Base-by-base conservation (phyloP, 805 yeast genomes). In the Danielozyma ontarioensis region DNA sequence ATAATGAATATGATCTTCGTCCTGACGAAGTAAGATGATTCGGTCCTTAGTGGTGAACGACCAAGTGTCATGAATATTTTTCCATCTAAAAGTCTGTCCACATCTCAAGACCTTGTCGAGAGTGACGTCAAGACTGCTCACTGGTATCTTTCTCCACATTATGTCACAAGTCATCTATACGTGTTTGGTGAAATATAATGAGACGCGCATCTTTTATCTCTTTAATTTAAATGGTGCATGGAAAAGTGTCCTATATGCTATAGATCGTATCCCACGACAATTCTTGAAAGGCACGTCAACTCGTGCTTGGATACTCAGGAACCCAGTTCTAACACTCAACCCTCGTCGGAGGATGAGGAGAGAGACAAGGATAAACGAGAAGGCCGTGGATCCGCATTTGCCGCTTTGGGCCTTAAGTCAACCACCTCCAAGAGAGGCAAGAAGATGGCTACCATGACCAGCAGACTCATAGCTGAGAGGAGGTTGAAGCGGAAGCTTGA, bases 81-180 rank as follows among this genome's bases (percentile, higher is more conserved):
- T 78, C 95, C 95, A 85, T 33, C 84, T 57, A 48, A 86, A 86
- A 0, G 94, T 79, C 59, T 86, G 96, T 1, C 96, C 96, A 50
- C 95, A 83, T 27, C 93, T 62, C 18, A 86, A 63, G 0, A 86
- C 89, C 25, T 76, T 74, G 3, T 77, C 56, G 3, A 86, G 56
- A n/a, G 70, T 57, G 1, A 84, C 61, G 43, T 85, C 93, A 13
- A 26, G 28, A 3, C 39, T 27, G n/a, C 42, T 17, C 17, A 45
- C 34, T 5, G 52, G 45, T 17, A 41, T 10, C 11, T 34, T 28
- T 18, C 34, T 31, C 50, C 49, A 46, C 2, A 31, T 25, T 11
- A 36, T 11, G 5, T 44, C 48, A n/a, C 34, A 38, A 4, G 48
- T 39, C 50, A 45, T 45, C 31, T 8, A 5, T 27, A 24, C 13